These are phyloP conservation scores for Tulasnella sp. DNA, from an alignment of 768 basidiomycete genomes.

Conservation along the genomic window DNA sequence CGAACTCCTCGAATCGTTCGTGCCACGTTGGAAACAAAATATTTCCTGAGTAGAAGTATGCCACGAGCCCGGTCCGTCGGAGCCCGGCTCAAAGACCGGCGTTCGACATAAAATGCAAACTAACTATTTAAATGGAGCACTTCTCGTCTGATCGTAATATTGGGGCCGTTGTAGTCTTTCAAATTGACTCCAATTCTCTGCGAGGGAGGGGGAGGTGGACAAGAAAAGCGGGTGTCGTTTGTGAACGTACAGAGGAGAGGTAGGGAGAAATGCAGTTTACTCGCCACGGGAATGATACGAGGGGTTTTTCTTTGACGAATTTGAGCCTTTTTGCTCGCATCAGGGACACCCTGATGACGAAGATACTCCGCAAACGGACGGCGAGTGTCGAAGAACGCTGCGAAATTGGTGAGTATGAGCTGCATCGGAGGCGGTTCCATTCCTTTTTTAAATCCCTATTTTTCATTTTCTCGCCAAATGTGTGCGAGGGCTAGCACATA, in stretches of 20 bases:
- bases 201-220: too few relatives aligned
- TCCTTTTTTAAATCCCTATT: background rate
- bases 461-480: too few relatives aligned
- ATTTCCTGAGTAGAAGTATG: background rate
- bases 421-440: background rate
- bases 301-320: background rate
- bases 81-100: too few relatives aligned
- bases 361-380: background rate
- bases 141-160: too few relatives aligned
- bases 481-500: too few relatives aligned
- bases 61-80: too few relatives aligned
- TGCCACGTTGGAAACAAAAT: background rate
- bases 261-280: background rate
- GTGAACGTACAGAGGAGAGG: too few relatives aligned
- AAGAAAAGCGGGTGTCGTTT: background rate
- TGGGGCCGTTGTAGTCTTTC: too few relatives aligned
- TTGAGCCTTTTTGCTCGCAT: background rate
- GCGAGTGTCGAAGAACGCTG: conserved; percentile 4
- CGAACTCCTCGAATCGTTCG: background rate
- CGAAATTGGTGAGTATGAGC: background rate
- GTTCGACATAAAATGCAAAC: too few relatives aligned
- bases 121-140: too few relatives aligned
- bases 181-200: too few relatives aligned
- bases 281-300: background rate
- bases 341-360: background rate